A percentile compares a stretch with the other conserved stretches of the same genome.
Evolutionary conservation across 208 protist species (phyloP).

Genomic region (Leishmania lainsoni): DNA sequence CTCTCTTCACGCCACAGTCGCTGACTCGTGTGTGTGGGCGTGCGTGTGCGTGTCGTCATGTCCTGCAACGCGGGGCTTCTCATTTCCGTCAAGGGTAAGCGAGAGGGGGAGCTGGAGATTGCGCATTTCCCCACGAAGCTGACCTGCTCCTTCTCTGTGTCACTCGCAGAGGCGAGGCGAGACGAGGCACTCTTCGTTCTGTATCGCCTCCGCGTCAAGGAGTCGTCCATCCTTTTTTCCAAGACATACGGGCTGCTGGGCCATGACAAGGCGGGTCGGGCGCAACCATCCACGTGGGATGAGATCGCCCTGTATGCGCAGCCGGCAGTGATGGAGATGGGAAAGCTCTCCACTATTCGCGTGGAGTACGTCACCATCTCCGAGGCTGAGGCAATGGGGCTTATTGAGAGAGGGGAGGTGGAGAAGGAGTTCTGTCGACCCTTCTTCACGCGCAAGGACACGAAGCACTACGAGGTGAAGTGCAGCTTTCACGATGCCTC

Average conservation of each 20-base stretch:
- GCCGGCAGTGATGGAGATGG: slow-evolving; percentile 31
- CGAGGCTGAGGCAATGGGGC: slow-evolving; percentile 27
- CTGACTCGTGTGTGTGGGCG: neutral
- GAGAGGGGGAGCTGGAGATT: slow-evolving; percentile 27
- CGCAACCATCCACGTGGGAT: slow-evolving; percentile 30
- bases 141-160: slow-evolving; percentile 36
- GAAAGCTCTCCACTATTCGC: slow-evolving; percentile 48
- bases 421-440: slow-evolving; percentile 44
- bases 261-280: slow-evolving; percentile 7
- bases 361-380: slow-evolving; percentile 50
- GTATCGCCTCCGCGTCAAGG: slow-evolving; percentile 66
- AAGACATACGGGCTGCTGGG: slow-evolving; percentile 59
- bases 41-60: neutral
- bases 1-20: neutral
- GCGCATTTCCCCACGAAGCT: slow-evolving; percentile 30
- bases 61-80: neutral
- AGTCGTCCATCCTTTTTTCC: slow-evolving; percentile 57
- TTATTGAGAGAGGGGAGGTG: slow-evolving; percentile 25
- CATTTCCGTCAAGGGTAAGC: slow-evolving; percentile 25
- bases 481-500: slow-evolving; percentile 23
- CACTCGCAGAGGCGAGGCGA: slow-evolving; percentile 13
- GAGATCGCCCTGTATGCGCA: slow-evolving; percentile 40
- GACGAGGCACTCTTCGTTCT: slow-evolving; percentile 31
- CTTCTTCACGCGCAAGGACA: slow-evolving; percentile 35
- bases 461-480: slow-evolving; percentile 40